Evolutionary conservation across 1,139 yeast species (phyloP).

Genomic region (Geotrichum klebahnii): DNA sequence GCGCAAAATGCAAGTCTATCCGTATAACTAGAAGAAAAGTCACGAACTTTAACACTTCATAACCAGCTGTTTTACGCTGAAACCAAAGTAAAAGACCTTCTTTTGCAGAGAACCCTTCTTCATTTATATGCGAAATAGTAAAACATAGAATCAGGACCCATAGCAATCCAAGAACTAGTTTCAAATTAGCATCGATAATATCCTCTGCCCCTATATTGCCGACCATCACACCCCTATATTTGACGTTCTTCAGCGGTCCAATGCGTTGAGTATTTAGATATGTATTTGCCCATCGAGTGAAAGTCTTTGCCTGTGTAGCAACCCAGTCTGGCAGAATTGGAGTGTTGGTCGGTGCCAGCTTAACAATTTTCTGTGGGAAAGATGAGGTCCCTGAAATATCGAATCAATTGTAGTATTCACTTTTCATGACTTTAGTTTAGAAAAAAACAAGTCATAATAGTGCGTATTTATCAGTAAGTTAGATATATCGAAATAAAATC

Average conservation of each 20-base stretch:
- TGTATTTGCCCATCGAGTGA: slow-evolving; percentile 41
- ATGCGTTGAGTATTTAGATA: slow-evolving; percentile 33
- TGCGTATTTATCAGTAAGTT: too few relatives aligned
- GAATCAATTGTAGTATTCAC: too few relatives aligned
- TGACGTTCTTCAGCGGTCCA: slow-evolving; percentile 34
- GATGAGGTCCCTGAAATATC: too few relatives aligned
- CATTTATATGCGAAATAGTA: slow-evolving; percentile 44
- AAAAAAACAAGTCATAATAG: too few relatives aligned
- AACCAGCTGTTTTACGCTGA: slow-evolving; percentile 43
- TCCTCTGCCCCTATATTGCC: slow-evolving; percentile 63
- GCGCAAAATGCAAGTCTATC: slow-evolving; percentile 49
- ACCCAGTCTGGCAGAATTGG: slow-evolving; percentile 38
- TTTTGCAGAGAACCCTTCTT: slow-evolving; percentile 44
- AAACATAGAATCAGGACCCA: slow-evolving; percentile 59
- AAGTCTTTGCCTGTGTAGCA: slow-evolving; percentile 41
- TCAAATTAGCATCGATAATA: slow-evolving; percentile 58
- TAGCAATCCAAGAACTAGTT: slow-evolving; percentile 56
- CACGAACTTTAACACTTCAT: slow-evolving; percentile 40
- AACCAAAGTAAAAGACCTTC: slow-evolving; percentile 46
- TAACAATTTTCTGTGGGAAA: too few relatives aligned
- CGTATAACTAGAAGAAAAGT: slow-evolving; percentile 45
- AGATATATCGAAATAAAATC: too few relatives aligned
- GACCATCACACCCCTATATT: slow-evolving; percentile 50
- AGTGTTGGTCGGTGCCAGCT: background rate
- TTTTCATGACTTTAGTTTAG: too few relatives aligned